Conservation (phyloP, 495 filamentous ascomycete genomes). For the Tuber microsphaerosporum region DNA sequence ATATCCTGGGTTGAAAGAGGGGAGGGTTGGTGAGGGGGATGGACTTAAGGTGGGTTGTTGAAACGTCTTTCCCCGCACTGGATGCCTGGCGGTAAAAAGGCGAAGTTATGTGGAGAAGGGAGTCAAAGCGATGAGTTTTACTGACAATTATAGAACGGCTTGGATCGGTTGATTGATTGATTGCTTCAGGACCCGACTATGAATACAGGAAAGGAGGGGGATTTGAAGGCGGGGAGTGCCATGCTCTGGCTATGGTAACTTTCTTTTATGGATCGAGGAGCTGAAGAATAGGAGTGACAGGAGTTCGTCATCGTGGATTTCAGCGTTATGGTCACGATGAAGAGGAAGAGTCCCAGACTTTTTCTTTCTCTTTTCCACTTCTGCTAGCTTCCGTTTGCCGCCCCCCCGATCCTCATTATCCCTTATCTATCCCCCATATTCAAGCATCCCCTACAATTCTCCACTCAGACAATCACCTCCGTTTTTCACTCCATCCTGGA, state of each 20-base stretch:
- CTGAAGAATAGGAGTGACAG: not conserved
- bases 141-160: not conserved
- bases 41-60: constrained; percentile 3
- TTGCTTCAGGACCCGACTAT: not conserved
- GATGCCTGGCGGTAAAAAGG: not conserved
- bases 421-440: not conserved
- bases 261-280: not conserved
- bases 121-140: not conserved
- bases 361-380: not conserved
- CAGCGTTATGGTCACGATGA: not conserved
- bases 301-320: not conserved
- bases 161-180: not conserved
- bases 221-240: not conserved
- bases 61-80: not conserved
- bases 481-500: not conserved
- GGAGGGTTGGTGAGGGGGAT: not conserved
- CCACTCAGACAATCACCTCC: not conserved
- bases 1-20: constrained; percentile 1
- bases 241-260: not conserved
- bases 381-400: not conserved
- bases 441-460: not conserved
- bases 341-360: not conserved
- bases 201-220: not conserved
- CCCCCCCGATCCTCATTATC: not conserved
- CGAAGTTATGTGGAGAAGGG: not conserved